Conservation (phyloP, 495 filamentous ascomycete genomes). For the Lasiosphaeria miniovina region DNA sequence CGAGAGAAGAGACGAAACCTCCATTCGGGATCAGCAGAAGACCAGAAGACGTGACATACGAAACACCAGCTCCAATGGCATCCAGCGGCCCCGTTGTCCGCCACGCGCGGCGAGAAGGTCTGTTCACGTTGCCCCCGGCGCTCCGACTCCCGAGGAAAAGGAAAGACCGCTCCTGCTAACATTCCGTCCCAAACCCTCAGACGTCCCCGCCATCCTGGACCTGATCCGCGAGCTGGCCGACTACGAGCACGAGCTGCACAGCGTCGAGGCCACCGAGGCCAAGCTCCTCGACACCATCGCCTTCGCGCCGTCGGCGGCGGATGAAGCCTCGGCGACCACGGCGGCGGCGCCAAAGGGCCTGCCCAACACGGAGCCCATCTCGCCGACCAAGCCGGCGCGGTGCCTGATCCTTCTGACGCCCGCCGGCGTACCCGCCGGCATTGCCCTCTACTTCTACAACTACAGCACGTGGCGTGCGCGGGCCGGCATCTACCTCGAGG, state of each 20-base stretch:
- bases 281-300: conserved; percentile 75
- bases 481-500: conserved; percentile 92
- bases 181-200: conserved; percentile 42
- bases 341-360: conserved; percentile 16
- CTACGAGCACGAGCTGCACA: conserved; percentile 73
- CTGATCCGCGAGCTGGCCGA: conserved; percentile 85
- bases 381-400: conserved; percentile 41
- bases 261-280: conserved; percentile 74
- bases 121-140: not conserved
- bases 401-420: conserved; percentile 47
- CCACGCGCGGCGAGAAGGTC: conserved; percentile 35
- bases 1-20: too few relatives aligned
- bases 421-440: conserved; percentile 43
- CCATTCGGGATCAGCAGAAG: too few relatives aligned
- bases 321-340: conserved; percentile 32
- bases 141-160: not conserved
- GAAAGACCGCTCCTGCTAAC: conserved; percentile 2
- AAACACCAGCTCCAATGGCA: conserved; percentile 13
- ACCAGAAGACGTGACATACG: too few relatives aligned
- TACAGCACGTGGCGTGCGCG: conserved; percentile 78
- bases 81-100: conserved; percentile 22
- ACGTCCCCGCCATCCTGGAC: conserved; percentile 75
- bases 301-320: conserved; percentile 55
- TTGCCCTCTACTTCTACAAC: conserved; percentile 60
- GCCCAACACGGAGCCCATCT: conserved; percentile 41